Evolutionary conservation across 305 asterid species (phyloP).

Genomic region (Stenogyne calaminthoides): DNA sequence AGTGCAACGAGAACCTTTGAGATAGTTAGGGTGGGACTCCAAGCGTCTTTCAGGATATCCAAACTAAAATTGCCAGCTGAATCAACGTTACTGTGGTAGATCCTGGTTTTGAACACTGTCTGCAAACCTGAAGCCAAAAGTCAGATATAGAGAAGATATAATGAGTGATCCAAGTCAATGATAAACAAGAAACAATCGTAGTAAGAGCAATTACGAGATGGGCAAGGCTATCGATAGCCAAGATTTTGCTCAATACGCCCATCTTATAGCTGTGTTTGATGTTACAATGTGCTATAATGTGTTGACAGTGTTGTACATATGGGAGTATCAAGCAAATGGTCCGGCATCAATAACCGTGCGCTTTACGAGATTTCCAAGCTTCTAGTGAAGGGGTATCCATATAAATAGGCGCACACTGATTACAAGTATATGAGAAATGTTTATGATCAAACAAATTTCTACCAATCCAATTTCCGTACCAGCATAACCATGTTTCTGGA

Average conservation of each 20-base stretch:
- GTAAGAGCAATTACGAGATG: not conserved
- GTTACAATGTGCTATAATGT: too few species aligned
- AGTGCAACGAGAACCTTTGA: slow-evolving; percentile 82
- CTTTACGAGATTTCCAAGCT: not conserved
- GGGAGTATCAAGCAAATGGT: too few species aligned
- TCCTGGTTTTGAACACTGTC: slow-evolving; percentile 89
- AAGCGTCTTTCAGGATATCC: slow-evolving; percentile 86
- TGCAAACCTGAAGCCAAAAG: slow-evolving; percentile 56
- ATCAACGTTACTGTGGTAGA: slow-evolving; percentile 90
- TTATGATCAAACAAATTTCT: not conserved
- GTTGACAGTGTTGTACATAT: too few species aligned
- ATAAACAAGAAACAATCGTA: not conserved
- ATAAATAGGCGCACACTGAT: not conserved
- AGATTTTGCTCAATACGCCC: too few species aligned
- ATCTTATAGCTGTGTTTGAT: too few species aligned
- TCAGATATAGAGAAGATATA: too few species aligned
- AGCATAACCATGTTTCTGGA: not conserved
- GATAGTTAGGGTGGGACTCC: slow-evolving; percentile 98
- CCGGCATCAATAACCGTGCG: too few species aligned
- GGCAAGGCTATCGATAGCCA: too few species aligned
- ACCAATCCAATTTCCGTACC: not conserved
- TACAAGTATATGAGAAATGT: not conserved
- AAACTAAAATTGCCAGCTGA: slow-evolving; percentile 72
- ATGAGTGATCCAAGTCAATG: slow-evolving; percentile 31
- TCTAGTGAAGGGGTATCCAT: not conserved